Base-by-base conservation (phyloP, 192 early-diverging fungal genomes). In the Coemansia sp. region DNA sequence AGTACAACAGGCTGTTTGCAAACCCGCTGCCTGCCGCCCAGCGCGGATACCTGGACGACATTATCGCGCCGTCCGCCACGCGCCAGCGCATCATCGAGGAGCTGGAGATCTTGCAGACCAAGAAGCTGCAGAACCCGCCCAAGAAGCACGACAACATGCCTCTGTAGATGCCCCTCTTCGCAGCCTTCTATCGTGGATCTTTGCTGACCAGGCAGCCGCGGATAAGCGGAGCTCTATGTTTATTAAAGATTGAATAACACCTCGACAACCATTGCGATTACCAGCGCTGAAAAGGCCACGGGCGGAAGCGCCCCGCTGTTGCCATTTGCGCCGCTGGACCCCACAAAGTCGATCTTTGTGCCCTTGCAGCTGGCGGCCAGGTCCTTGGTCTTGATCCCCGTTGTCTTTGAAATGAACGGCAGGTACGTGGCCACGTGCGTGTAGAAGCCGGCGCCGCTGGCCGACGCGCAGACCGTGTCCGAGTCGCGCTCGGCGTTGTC, bases 141-240 rank as follows among this genome's bases (percentile, higher is more conserved):
- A 97, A 97, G 85, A 98, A 98, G 85, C 96, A 98, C 78, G 94
- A 93, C 52, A 97, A 95, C 73, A 90, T 95, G 63, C 96, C 96
- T 18, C 73, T 98, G 65, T 96, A 88, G 30, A 3, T 30, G 1
- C 30, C 30, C 30, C 1, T 30, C n/a, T n/a, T n/a, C n/a, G n/a
- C n/a, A n/a, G 30, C 30, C 3, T 30, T 30, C 1, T 30, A 30
- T 30, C 30, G 1, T 30, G 30, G 3, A 30, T 30, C 1, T 2
- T 30, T 30, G 30, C 3, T 30, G 30, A 30, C 3, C 30, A 30
- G 3, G 30, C 6, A 2, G 39, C 39, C 12, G 15, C 2, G 4
- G 46, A 20, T 12, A 6, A n/a, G 3, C 5, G 1, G 18, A 6
- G 18, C 0, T 20, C 15, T 48, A 15, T 48, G 1, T 48, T 49